A percentile compares a stretch with the other conserved stretches of the same genome.
These are phyloP conservation scores for Escallonia rubra DNA, from an alignment of 129 eudicot genomes.

Conservation along the genomic window DNA sequence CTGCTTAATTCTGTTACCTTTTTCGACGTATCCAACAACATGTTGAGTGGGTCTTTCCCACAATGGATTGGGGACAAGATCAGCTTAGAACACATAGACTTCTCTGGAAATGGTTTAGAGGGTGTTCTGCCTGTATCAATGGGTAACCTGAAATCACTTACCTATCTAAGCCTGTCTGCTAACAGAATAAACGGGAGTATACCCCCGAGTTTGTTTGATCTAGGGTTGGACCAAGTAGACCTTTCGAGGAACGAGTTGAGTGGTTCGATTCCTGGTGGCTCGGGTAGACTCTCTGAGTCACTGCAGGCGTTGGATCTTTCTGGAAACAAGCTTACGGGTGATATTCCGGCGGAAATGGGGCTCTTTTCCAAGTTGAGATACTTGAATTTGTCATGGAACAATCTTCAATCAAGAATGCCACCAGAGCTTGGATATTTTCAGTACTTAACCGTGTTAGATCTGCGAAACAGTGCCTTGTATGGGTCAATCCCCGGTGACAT, in stretches of 20 bases:
- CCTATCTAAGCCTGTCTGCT: conserved; percentile 44
- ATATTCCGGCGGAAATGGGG: conserved; percentile 82
- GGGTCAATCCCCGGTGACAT: conserved; percentile 78
- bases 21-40: conserved; percentile 50
- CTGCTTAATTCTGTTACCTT: conserved; percentile 35
- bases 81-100: conserved; percentile 52
- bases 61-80: conserved; percentile 48
- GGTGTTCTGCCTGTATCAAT: conserved; percentile 54
- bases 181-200: conserved; percentile 61
- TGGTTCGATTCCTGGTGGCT: conserved; percentile 63
- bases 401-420: conserved; percentile 65
- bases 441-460: conserved; percentile 74
- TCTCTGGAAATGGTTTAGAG: conserved; percentile 59
- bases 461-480: conserved; percentile 47
- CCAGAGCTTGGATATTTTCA: conserved; percentile 72
- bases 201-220: conserved; percentile 61
- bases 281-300: conserved; percentile 49
- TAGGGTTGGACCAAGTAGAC: conserved; percentile 64
- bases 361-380: conserved; percentile 61
- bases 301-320: conserved; percentile 78
- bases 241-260: conserved; percentile 58
- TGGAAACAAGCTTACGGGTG: conserved; percentile 55
- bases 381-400: conserved; percentile 89
- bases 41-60: conserved; percentile 66
- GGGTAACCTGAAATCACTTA: conserved; percentile 44